Evolutionary conservation across 768 basidiomycete species (phyloP), one percentile per base, ranked within the genome.

Genomic region (Cystobasidium tubakii): DNA sequence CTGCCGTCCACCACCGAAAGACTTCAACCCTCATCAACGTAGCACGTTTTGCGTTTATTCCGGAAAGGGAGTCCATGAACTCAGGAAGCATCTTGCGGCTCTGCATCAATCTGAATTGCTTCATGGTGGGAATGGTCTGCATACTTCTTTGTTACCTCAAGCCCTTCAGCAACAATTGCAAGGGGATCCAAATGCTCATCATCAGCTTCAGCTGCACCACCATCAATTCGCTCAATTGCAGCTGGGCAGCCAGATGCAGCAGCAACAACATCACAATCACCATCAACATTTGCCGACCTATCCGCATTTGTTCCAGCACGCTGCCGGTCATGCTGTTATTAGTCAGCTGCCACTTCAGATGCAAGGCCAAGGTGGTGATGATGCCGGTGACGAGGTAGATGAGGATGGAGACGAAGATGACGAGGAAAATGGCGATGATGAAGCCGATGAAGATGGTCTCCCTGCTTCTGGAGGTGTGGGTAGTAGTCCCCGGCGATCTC

Each of bases 31-130:
- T 43, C 89, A 88, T 60, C 96, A 99, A 80, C 87, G 91, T 62
- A 84, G 86, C 23, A 87, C 91, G 2, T 99, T 98, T 80, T 98
- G 96, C 81, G 96, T 99, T 19, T 99, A 91, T 83, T 97, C 95
- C 13, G 91, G 92, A 25, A 88, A 88, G 76, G 94, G 95, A 7
- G 90, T 99, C 1, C 83, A 85, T 13, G 88, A 92, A 62, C 85
- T 99, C 23, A 86, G 95, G 36, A 83, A 86, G 21, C 93, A 88
- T 81, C 83, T 99, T 19, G 62, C 72, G 29, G 42, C 70, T 1
- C 66, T 78, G 10, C 50, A 46, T 23, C 53, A 71, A 25, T 29
- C 31, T 4, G 36, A 71, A 36, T 23, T 25, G 36, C n/a, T 9
- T n/a, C 19, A n/a, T 27, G 39, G 34, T n/a, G 23, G 44, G 7